Evolutionary conservation across 228 moss, liverwort and hornwort genomes (phyloP).

Genomic region (Sphagnum magellanicum): DNA sequence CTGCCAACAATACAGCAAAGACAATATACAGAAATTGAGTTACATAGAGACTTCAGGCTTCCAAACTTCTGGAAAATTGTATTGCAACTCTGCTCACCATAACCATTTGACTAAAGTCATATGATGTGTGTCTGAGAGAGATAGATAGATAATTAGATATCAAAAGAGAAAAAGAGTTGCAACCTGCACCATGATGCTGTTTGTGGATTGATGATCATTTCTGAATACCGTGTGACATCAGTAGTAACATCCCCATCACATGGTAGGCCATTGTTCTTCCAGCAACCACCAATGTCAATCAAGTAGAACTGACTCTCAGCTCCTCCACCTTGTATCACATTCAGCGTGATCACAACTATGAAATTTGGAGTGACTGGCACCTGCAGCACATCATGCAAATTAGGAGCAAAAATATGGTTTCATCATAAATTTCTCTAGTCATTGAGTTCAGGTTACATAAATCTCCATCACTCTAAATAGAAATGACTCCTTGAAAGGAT

Average conservation of each 20-base stretch:
- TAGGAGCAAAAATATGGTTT: too few species aligned
- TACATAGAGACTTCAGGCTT: too few species aligned
- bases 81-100: too few species aligned
- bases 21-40: too few species aligned
- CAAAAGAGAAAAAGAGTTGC: not conserved
- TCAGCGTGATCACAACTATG: conserved; percentile 64
- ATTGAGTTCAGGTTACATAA: too few species aligned
- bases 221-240: conserved; percentile 83
- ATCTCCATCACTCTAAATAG: too few species aligned
- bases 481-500: too few species aligned
- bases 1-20: conserved; percentile 7
- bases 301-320: conserved; percentile 82
- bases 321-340: conserved; percentile 76
- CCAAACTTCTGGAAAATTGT: too few species aligned
- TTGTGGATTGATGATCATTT: conserved; percentile 93
- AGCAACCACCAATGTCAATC: conserved; percentile 86
- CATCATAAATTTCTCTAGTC: too few species aligned
- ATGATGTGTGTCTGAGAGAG: not conserved
- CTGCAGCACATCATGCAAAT: conserved; percentile 17
- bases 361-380: conserved; percentile 76
- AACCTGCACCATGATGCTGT: conserved; percentile 53
- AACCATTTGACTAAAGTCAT: too few species aligned
- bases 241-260: conserved; percentile 68
- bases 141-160: not conserved
- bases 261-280: conserved; percentile 69